Percentiles rank a stretch among this genome's conserved stretches.
phyloP scores from a whole-genome alignment of 768 basidiomycete genomes.

The Leccinum arenicola region DNA sequence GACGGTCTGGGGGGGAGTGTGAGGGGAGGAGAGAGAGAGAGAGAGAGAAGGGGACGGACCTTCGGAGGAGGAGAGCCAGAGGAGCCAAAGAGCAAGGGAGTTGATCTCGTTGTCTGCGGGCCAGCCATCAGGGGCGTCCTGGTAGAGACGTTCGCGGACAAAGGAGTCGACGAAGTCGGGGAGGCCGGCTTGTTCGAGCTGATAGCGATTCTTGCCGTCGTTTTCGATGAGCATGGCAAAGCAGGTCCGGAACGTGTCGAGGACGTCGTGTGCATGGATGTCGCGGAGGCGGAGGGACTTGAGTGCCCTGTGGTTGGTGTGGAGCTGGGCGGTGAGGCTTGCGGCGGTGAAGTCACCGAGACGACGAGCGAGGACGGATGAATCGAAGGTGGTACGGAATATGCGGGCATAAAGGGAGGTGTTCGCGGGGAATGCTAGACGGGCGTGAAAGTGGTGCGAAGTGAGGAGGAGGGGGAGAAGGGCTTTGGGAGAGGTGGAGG shows the following conservation, averaged over 20 bases:
- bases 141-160: conserved; percentile 47
- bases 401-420: conserved; percentile 49
- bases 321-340: conserved; percentile 39
- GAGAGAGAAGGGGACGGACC: conserved; percentile 34
- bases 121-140: conserved; percentile 48
- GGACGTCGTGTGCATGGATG: conserved; percentile 31
- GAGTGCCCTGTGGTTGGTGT: conserved; percentile 34
- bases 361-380: conserved; percentile 48
- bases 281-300: conserved; percentile 31
- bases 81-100: conserved; percentile 57
- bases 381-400: conserved; percentile 57
- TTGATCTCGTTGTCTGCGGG: conserved; percentile 49
- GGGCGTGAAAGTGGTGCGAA: conserved; percentile 37
- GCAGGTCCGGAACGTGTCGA: conserved; percentile 41
- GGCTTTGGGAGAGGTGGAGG: conserved; percentile 28
- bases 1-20: conserved; percentile 29
- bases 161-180: conserved; percentile 44
- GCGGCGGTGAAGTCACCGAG: conserved; percentile 39
- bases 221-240: conserved; percentile 63
- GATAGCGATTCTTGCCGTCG: conserved; percentile 61
- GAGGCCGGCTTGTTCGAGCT: conserved; percentile 53
- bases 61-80: conserved; percentile 58
- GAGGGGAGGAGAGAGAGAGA: not conserved
- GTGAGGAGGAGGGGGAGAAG: conserved; percentile 50
- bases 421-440: conserved; percentile 29